Conservation (phyloP, 768 basidiomycete species). For the Boletus rufocinnamomeus region DNA sequence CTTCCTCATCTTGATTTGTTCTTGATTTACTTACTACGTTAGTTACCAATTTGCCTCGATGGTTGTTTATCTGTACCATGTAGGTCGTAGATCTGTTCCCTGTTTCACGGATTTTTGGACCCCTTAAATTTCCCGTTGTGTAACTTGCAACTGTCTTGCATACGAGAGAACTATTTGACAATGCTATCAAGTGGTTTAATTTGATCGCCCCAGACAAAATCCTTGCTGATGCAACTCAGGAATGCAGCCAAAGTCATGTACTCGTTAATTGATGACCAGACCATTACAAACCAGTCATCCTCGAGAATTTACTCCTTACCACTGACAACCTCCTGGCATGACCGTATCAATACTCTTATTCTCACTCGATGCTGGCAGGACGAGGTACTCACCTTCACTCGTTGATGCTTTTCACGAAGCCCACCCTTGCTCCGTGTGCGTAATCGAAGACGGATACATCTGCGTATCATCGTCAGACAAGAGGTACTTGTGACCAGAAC, state of each 20-base stretch:
- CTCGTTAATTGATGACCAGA: background rate
- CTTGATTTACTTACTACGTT: slow-evolving; percentile 6
- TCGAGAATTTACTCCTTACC: background rate
- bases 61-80: slow-evolving; percentile 1
- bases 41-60: background rate
- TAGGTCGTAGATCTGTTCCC: slow-evolving; percentile 7
- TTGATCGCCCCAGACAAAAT: background rate
- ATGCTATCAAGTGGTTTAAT: background rate
- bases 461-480: slow-evolving; percentile 25
- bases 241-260: background rate
- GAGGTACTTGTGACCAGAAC: background rate
- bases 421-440: slow-evolving; percentile 51
- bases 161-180: background rate
- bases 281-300: background rate
- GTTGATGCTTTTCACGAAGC: slow-evolving; percentile 58
- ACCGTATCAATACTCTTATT: background rate
- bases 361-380: background rate
- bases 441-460: slow-evolving; percentile 68
- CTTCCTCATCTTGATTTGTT: slow-evolving; percentile 15
- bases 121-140: background rate
- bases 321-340: background rate
- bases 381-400: slow-evolving; percentile 2
- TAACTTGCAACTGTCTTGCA: background rate
- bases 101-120: slow-evolving; percentile 4
- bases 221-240: background rate